Conservation (phyloP, 2,329 filamentous ascomycete species). For the Nemania sp. region DNA sequence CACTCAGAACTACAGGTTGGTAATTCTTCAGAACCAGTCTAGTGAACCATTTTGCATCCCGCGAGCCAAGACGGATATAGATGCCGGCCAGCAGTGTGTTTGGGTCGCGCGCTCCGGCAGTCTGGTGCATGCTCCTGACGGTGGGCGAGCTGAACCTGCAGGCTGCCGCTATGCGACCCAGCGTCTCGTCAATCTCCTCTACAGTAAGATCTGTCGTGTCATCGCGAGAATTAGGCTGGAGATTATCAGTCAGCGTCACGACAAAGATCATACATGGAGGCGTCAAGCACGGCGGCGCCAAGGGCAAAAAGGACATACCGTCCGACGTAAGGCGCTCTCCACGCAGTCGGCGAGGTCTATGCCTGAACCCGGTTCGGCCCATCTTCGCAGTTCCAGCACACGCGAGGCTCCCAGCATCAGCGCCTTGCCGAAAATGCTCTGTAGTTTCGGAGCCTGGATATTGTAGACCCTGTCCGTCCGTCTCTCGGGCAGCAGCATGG, state of each 20-base stretch:
- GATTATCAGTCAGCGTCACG: not conserved
- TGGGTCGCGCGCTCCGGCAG: constrained; percentile 39
- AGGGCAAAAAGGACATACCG: constrained; percentile 51
- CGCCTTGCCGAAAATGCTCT: constrained; percentile 68
- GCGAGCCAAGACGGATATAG: constrained; percentile 63
- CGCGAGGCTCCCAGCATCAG: constrained; percentile 68
- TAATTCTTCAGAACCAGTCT: constrained; percentile 79
- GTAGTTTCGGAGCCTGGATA: constrained; percentile 65
- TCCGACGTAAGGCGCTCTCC: constrained; percentile 64
- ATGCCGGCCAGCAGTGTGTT: constrained; percentile 56
- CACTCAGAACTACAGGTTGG: constrained; percentile 67
- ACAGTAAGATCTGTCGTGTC: constrained; percentile 59
- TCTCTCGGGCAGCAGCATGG: constrained; percentile 74
- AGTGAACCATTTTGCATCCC: constrained; percentile 86
- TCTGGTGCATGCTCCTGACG: constrained; percentile 50
- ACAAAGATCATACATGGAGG: not conserved
- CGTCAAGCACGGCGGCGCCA: not conserved
- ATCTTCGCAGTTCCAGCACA: constrained; percentile 64
- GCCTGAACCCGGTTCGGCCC: constrained; percentile 59
- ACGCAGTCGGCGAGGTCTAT: constrained; percentile 74
- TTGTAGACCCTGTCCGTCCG: constrained; percentile 79
- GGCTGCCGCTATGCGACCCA: constrained; percentile 69
- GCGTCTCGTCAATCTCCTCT: constrained; percentile 70
- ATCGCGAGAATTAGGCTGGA: constrained; percentile 51
- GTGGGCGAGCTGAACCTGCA: constrained; percentile 72